phyloP scores from a whole-genome alignment of 1,284 basidiomycete species.

The Cystobasidium slooffiae region DNA sequence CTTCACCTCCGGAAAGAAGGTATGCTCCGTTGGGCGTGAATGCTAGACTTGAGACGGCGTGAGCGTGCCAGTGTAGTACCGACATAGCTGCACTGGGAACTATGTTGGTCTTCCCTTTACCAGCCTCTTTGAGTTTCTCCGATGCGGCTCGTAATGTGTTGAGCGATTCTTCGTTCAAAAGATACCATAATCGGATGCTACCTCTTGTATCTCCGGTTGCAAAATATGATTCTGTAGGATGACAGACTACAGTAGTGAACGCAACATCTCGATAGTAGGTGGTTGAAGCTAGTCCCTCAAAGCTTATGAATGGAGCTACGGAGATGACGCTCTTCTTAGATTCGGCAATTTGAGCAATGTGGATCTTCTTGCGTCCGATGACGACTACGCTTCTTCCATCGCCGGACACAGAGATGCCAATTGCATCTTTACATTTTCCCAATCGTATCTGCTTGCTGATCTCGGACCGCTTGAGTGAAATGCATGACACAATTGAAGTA shows the following conservation, averaged over 20 bases:
- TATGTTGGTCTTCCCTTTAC: background rate
- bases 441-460: background rate
- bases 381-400: conserved; percentile 75
- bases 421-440: conserved; percentile 29
- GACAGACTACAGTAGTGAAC: conserved; percentile 86
- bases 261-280: conserved; percentile 46
- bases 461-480: conserved; percentile 18
- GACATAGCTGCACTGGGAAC: conserved; percentile 68
- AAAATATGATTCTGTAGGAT: conserved; percentile 89
- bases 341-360: conserved; percentile 68
- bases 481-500: conserved; percentile 24
- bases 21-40: conserved; percentile 93
- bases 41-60: conserved; percentile 84
- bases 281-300: no score
- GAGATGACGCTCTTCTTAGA: conserved; percentile 60
- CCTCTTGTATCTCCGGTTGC: conserved; percentile 90
- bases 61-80: conserved; percentile 94
- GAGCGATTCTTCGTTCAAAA: conserved; percentile 45
- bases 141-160: conserved; percentile 40
- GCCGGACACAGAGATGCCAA: conserved; percentile 29
- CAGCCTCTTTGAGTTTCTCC: conserved; percentile 64
- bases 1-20: conserved; percentile 91
- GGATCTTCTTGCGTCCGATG: conserved; percentile 77
- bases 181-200: conserved; percentile 85
- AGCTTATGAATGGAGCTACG: conserved; percentile 56